Percentiles rank a stretch among this genome's conserved stretches.
These are phyloP conservation scores for Solanum bukasovii DNA, from an alignment of 257 asterid genomes.

Conservation along the genomic window DNA sequence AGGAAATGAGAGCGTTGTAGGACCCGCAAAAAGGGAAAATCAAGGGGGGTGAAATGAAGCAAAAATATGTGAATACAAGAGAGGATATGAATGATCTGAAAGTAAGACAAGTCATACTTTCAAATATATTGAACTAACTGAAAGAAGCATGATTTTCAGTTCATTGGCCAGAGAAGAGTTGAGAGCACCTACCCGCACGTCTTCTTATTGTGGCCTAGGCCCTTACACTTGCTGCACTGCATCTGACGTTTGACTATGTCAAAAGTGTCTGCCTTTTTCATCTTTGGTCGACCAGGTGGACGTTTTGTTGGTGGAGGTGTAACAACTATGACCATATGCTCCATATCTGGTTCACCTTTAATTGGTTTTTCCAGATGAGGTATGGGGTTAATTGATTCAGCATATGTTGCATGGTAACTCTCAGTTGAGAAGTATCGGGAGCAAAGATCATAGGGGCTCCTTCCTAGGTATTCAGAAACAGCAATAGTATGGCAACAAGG, in stretches of 20 bases:
- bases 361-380: conserved; percentile 81
- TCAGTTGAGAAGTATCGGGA: conserved; percentile 60
- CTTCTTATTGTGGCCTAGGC: conserved; percentile 93
- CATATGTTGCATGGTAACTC: conserved; percentile 52
- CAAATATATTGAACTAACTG: background rate
- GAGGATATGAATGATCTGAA: background rate
- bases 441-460: conserved; percentile 67
- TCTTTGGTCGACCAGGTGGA: conserved; percentile 87
- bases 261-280: conserved; percentile 55
- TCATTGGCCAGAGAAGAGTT: background rate
- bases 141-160: background rate
- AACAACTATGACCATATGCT: conserved; percentile 24
- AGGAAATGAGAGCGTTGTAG: background rate
- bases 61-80: background rate
- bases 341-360: conserved; percentile 42
- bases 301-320: conserved; percentile 94
- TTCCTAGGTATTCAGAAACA: conserved; percentile 52
- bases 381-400: conserved; percentile 82
- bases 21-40: background rate
- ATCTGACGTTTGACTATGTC: conserved; percentile 92
- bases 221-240: conserved; percentile 97
- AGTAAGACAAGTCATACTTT: background rate
- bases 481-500: conserved; percentile 91
- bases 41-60: background rate
- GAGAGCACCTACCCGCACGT: conserved; percentile 20